Base-by-base conservation (phyloP, 2,329 filamentous ascomycete species). In the Balansia obtecta region DNA sequence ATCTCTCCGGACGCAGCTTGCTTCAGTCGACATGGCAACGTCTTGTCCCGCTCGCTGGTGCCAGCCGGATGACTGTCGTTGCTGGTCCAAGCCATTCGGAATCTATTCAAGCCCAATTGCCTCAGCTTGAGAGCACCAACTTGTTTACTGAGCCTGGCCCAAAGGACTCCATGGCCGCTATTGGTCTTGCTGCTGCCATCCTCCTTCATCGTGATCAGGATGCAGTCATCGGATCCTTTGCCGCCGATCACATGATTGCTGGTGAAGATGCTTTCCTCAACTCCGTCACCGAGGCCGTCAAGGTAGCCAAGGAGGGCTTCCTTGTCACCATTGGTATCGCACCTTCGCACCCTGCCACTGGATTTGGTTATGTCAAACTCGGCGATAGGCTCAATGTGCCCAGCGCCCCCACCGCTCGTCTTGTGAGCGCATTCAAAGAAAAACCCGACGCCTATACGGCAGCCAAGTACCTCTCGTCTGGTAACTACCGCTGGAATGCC, bases 81-180 rank as follows among this genome's bases (percentile, higher is more conserved):
- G 58, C 58, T 16, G 58, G 58, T 8, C 57, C 58, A 40, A 52
- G 53, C 37, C 58, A 60, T 50, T 55, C 58, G 9, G 57, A 59
- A n/a, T 50, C 57, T 30, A 60, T 60, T 18, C 49, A 56, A 45
- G 54, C 42, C 32, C 58, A 60, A 44, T 49, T 60, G 32, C 58
- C 58, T 34, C 55, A 60, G 45, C 51, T 60, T 18, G 53, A 56
- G 43, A 42, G 22, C 34, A 46, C 38, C 18, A 60, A 60, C 46
- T 51, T 60, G 22, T 60, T 60, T 52, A 60, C 57, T 22, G 58
- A 60, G 51, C 58, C 58, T 32, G 58, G 58, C 9, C 58, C 58
- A 48, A 60, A 60, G 45, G 58, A 60, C 49, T 60, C 58, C 42
- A 58, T 60, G 58, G 58, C 58, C 37, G 58, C 58, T 45, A 60